A percentile compares a stretch with the other conserved stretches of the same genome.
phyloP scores from a whole-genome alignment of 768 basidiomycete species.

The Russula olivacea region DNA sequence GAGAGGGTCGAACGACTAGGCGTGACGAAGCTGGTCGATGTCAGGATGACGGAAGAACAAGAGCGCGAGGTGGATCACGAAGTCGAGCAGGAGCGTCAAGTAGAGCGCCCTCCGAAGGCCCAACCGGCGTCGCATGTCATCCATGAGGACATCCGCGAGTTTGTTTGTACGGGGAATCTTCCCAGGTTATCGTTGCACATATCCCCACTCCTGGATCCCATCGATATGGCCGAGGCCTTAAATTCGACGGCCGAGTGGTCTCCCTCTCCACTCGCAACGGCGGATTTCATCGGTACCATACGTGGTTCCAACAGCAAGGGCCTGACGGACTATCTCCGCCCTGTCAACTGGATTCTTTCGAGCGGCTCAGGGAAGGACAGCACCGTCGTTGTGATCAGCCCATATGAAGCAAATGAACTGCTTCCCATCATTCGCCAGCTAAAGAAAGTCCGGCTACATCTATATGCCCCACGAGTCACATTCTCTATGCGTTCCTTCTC shows the following conservation, averaged over 20 bases:
- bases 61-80: conserved; percentile 20
- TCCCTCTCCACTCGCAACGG: conserved; percentile 12
- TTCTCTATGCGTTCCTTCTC: conserved; percentile 13
- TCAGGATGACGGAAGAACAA: conserved; percentile 17
- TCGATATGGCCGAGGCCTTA: not conserved
- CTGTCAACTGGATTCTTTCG: conserved; percentile 14
- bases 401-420: conserved; percentile 15
- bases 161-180: conserved; percentile 8
- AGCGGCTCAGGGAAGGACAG: conserved; percentile 11
- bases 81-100: conserved; percentile 14
- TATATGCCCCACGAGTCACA: conserved; percentile 13
- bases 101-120: conserved; percentile 4
- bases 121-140: conserved; percentile 4
- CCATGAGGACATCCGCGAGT: conserved; percentile 5
- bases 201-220: conserved; percentile 4
- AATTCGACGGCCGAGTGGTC: conserved; percentile 1
- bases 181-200: not conserved
- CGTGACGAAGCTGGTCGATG: not conserved
- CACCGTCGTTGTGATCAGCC: conserved; percentile 8
- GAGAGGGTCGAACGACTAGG: conserved; percentile 11
- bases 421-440: conserved; percentile 17
- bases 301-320: not conserved
- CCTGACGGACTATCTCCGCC: conserved; percentile 17
- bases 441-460: conserved; percentile 15
- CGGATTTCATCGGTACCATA: conserved; percentile 12